Evolutionary conservation across 2,329 filamentous ascomycete genomes (phyloP).

Genomic region (Neurospora sp.): DNA sequence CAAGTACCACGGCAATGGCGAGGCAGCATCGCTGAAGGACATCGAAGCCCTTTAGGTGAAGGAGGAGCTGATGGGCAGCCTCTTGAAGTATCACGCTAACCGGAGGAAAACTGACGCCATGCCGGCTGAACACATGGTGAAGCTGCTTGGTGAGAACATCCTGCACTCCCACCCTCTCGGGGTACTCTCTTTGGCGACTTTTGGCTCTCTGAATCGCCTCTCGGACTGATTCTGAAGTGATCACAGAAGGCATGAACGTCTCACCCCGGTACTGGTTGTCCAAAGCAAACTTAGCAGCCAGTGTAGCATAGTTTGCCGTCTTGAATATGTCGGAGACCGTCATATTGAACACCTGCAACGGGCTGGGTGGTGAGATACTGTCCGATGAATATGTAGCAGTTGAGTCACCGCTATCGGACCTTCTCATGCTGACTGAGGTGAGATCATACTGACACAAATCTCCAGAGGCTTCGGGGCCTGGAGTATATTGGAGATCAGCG

Average conservation of each 20-base stretch:
- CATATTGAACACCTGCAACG: not conserved
- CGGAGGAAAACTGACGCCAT: not conserved
- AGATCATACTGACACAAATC: not conserved
- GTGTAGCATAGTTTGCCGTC: constrained; percentile 6
- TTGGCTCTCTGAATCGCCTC: constrained; percentile 15
- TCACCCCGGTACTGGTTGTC: not conserved
- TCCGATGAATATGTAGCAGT: not conserved
- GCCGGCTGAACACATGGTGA: not conserved
- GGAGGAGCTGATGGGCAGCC: constrained; percentile 13
- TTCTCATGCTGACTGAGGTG: not conserved
- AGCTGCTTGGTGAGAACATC: constrained; percentile 6
- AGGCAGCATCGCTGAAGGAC: constrained; percentile 6
- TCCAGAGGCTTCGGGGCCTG: not conserved
- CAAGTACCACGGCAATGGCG: constrained; percentile 5
- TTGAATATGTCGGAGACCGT: constrained; percentile 3
- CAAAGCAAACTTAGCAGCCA: not conserved
- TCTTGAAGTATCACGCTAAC: constrained; percentile 7
- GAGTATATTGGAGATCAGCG: not conserved
- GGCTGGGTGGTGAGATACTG: not conserved
- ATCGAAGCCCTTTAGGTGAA: constrained; percentile 6
- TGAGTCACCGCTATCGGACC: not conserved
- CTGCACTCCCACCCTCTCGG: constrained; percentile 10
- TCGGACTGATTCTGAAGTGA: constrained; percentile 4
- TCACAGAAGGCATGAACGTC: not conserved
- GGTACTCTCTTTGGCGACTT: not conserved